Conservation (phyloP, 495 filamentous ascomycete species). For the Patellaria atrata region DNA sequence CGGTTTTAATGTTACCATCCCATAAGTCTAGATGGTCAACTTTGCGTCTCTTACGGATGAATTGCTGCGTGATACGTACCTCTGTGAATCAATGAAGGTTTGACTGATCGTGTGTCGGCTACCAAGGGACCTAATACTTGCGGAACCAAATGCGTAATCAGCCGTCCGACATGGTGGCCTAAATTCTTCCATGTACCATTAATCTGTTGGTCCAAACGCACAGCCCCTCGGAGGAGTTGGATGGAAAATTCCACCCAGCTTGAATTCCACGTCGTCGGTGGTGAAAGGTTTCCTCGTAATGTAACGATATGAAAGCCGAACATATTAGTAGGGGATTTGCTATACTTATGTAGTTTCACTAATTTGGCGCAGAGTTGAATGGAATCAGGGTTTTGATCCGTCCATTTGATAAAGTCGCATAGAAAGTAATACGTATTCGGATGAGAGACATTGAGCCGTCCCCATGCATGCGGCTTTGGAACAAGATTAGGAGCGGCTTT, state of each 20-base stretch:
- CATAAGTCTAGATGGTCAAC: no score
- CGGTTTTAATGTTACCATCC: conserved; percentile 4
- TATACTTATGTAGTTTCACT: conserved; percentile 1
- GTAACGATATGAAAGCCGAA: conserved; percentile 6
- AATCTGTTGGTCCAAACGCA: background rate
- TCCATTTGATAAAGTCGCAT: conserved; percentile 16
- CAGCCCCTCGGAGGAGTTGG: background rate
- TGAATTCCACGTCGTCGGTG: background rate
- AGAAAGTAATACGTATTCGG: conserved; percentile 18
- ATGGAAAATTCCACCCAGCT: conserved; percentile 1
- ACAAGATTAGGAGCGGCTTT: conserved; percentile 13
- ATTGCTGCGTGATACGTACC: no score
- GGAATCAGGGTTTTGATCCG: background rate
- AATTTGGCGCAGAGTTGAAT: conserved; percentile 1
- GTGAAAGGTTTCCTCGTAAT: background rate
- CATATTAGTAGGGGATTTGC: background rate
- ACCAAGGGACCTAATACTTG: background rate
- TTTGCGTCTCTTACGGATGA: no score
- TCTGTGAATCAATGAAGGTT: conserved; percentile 5
- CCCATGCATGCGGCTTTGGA: conserved; percentile 16
- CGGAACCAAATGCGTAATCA: background rate
- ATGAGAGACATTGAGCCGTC: conserved; percentile 6
- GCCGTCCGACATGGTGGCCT: background rate
- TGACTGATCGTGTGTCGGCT: background rate
- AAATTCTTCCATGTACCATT: background rate